Evolutionary conservation across 306 rosid genomes (phyloP).

Genomic region (Vigna unguiculata): DNA sequence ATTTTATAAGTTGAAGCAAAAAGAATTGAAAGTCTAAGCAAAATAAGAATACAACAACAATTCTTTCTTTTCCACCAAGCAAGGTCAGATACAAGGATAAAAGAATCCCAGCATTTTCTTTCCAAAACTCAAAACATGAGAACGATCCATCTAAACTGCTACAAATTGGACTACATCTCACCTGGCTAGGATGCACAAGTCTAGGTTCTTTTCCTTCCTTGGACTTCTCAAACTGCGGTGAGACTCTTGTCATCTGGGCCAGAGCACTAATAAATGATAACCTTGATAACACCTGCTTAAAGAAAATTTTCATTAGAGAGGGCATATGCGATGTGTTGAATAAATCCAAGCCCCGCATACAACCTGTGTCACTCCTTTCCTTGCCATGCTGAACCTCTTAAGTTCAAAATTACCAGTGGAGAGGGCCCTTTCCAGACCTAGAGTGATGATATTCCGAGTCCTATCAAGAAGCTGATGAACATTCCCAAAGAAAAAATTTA

Average conservation of each 20-base stretch:
- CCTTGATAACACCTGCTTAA: conserved; percentile 72
- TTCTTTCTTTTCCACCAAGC: not conserved
- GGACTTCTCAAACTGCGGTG: conserved; percentile 96
- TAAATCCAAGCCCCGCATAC: not conserved
- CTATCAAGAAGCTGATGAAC: conserved; percentile 51
- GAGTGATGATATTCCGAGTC: conserved; percentile 47
- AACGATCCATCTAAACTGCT: not conserved
- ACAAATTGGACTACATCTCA: not conserved
- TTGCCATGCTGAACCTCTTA: conserved; percentile 82
- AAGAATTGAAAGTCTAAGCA: conserved; percentile 16
- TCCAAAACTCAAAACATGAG: not conserved
- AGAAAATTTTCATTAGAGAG: not conserved
- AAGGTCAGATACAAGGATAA: not conserved
- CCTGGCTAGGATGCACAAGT: conserved; percentile 5
- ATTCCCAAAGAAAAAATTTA: not conserved
- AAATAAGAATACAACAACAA: not conserved
- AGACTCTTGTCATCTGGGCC: conserved; percentile 76
- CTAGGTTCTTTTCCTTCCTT: not conserved
- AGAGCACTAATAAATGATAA: conserved; percentile 57
- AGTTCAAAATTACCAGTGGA: conserved; percentile 88
- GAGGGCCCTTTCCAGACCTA: conserved; percentile 82
- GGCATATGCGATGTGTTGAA: not conserved
- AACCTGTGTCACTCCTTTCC: conserved; percentile 96
- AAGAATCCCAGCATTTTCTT: not conserved
- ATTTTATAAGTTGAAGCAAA: not conserved